phyloP scores from a whole-genome alignment of 2,329 filamentous ascomycete genomes.

The Penicillium thymicola region DNA sequence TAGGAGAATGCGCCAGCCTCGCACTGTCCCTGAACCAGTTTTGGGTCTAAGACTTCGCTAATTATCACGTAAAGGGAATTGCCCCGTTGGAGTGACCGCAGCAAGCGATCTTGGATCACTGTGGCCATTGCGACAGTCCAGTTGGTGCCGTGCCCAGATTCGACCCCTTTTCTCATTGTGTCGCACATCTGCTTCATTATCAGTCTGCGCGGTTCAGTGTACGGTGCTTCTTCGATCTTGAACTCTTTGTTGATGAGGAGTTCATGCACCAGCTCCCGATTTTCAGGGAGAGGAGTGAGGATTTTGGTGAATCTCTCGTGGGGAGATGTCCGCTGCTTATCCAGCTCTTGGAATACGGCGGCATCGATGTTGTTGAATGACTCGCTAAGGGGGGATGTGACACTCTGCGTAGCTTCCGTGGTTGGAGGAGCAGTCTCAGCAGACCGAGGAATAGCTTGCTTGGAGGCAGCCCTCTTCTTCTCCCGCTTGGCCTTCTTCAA shows the following conservation, averaged over 20 bases:
- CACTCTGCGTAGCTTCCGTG: constrained; percentile 36
- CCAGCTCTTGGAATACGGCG: constrained; percentile 34
- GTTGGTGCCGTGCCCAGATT: constrained; percentile 52
- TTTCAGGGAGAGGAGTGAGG: constrained; percentile 59
- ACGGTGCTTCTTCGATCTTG: constrained; percentile 53
- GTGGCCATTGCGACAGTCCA: constrained; percentile 68
- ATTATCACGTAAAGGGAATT: constrained; percentile 62
- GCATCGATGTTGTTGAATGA: constrained; percentile 39
- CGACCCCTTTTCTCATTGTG: constrained; percentile 57
- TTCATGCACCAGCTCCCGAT: constrained; percentile 61
- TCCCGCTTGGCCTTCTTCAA: constrained; percentile 58
- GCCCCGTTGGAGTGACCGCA: constrained; percentile 57
- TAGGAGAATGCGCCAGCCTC: constrained; percentile 61
- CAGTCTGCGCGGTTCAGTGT: constrained; percentile 51
- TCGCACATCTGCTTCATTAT: constrained; percentile 59
- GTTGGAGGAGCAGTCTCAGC: constrained; percentile 40
- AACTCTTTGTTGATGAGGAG: constrained; percentile 63
- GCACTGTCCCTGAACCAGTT: constrained; percentile 56
- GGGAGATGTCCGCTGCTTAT: constrained; percentile 34
- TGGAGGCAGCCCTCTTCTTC: constrained; percentile 50
- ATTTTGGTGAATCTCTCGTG: constrained; percentile 49
- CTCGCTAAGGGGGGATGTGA: constrained; percentile 41
- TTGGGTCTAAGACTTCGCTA: constrained; percentile 59
- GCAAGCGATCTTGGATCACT: constrained; percentile 59
- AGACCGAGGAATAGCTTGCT: constrained; percentile 57